Base-by-base conservation (phyloP, 1,284 basidiomycete species). In the Leccinum griseonigrum region DNA sequence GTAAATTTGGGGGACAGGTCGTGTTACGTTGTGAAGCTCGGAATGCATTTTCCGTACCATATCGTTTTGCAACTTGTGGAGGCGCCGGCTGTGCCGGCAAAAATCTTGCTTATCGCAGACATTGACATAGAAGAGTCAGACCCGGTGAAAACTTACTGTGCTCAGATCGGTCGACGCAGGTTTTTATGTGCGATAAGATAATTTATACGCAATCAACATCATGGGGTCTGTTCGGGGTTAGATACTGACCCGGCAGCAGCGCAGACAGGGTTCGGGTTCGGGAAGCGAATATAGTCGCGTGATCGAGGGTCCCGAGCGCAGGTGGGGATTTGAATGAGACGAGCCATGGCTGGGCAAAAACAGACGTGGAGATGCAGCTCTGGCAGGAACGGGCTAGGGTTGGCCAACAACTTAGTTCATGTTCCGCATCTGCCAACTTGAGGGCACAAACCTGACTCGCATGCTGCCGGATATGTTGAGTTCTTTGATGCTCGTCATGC, bases 381-480 rank as follows among this genome's bases (percentile, higher is more conserved):
- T 14, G 66, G 59, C 8, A 83, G 63, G 71, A 88, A 90, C 0
- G 81, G 22, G 85, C 63, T 91, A 0, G 83, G 83, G 38, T 81
- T 72, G 3, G 89, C 67, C 16, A 70, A 64, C 6, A 90, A 75
- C 4, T 69, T 74, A 88, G 77, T 8, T 77, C 81, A 91, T 81
- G 31, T 74, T 38, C 38, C 9, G 8, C 38, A 40, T 40, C 16
- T n/a, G 38, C 38, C 38, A n/a, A 40, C 22, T 22, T 22, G 22
- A 22, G 22, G 38, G 38, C 16, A 9, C n/a, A n/a, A 40, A n/a
- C 9, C 3, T n/a, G 16, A 16, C 22, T 22, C 22, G 38, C 38
- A n/a, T 16, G 38, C 9, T n/a, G 1, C 38, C 38, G n/a, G 38
- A 40, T 40, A 40, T n/a, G 4, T 16, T 40, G 38, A 40, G 38